Evolutionary conservation across 495 filamentous ascomycete genomes (phyloP).

Genomic region (Halenospora varia): DNA sequence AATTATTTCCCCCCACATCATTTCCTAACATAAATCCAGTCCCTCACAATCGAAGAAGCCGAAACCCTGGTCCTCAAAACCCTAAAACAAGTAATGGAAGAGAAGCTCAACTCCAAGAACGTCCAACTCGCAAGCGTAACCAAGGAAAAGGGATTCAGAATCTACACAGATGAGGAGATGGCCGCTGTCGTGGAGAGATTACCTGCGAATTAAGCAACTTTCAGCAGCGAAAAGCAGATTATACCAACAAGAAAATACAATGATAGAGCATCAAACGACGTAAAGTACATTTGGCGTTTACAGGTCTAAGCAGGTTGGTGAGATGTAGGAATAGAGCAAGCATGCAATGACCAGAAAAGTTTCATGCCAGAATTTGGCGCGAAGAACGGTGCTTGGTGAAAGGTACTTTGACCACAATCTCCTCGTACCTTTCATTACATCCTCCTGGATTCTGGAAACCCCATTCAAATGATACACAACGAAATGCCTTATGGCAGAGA

Average conservation of each 20-base stretch:
- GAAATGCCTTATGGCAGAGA: too few relatives aligned
- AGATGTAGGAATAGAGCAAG: too few relatives aligned
- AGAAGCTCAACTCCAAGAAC: conserved; percentile 98
- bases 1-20: background rate
- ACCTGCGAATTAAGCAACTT: conserved; percentile 43
- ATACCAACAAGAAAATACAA: background rate
- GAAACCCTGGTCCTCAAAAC: conserved; percentile 96
- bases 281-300: conserved; percentile 11
- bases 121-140: conserved; percentile 97
- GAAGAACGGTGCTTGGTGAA: too few relatives aligned
- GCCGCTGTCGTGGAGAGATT: conserved; percentile 75
- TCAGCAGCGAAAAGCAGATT: too few relatives aligned
- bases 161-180: conserved; percentile 98
- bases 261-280: background rate
- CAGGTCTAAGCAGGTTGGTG: background rate
- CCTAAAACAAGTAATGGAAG: conserved; percentile 99
- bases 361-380: too few relatives aligned
- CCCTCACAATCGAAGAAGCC: conserved; percentile 86
- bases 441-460: too few relatives aligned
- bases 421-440: too few relatives aligned
- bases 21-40: conserved; percentile 36
- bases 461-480: too few relatives aligned
- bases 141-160: conserved; percentile 94
- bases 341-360: too few relatives aligned
- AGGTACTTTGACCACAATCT: too few relatives aligned